Evolutionary conservation across 345 rosid genomes (phyloP).

Genomic region (Trapa bicornis): DNA sequence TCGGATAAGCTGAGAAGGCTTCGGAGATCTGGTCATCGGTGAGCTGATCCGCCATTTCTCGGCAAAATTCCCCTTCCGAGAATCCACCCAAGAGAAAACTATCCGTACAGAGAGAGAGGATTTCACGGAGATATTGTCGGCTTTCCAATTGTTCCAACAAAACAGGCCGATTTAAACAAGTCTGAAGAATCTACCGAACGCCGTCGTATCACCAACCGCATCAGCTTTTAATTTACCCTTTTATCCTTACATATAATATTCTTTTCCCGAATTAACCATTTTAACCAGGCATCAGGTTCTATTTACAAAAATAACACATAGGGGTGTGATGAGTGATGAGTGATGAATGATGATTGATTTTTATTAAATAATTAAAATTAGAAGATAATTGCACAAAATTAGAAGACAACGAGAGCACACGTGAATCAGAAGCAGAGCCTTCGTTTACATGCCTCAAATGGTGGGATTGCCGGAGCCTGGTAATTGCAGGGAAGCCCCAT

Average conservation of each 20-base stretch:
- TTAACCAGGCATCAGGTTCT: too few relatives aligned
- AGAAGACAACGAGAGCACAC: too few relatives aligned
- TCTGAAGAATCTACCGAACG: neutral
- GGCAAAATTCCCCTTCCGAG: neutral
- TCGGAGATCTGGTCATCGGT: constrained; percentile 79
- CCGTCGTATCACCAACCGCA: neutral
- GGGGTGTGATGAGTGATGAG: too few relatives aligned
- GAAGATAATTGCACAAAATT: too few relatives aligned
- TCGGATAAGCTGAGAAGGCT: constrained; percentile 62
- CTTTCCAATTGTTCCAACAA: neutral
- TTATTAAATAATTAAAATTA: too few relatives aligned
- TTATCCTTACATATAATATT: constrained; percentile 1
- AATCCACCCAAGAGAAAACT: neutral
- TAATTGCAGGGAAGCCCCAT: constrained; percentile 9
- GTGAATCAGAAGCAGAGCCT: constrained; percentile 26
- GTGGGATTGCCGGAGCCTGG: constrained; percentile 15
- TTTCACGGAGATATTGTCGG: neutral
- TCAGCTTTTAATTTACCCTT: neutral
- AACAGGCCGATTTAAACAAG: constrained; percentile 6
- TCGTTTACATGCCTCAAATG: constrained; percentile 55
- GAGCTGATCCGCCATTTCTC: constrained; percentile 63
- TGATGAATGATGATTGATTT: too few relatives aligned
- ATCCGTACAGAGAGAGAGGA: neutral
- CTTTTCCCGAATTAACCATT: neutral
- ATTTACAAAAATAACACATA: too few relatives aligned